Conservation (phyloP, 176 grass and related monocot species). For the Rhynchospora pubera region DNA sequence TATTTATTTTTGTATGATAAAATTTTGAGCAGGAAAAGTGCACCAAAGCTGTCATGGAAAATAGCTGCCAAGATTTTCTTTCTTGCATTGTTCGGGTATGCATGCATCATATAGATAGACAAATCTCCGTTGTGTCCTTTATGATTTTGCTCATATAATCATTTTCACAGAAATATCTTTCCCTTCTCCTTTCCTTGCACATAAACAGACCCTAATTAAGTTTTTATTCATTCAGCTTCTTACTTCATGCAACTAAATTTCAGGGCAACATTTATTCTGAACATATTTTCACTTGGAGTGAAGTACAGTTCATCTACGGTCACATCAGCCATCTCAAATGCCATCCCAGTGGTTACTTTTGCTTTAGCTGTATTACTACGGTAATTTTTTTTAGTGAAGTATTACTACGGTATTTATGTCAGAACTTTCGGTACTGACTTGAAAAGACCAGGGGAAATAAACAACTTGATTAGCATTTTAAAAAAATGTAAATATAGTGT, state of each 20-base stretch:
- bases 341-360: slow-evolving; percentile 22
- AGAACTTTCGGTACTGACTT: neutral
- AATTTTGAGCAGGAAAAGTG: slow-evolving; percentile 5
- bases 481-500: neutral
- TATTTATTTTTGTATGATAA: neutral
- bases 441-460: too few relatives aligned
- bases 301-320: slow-evolving; percentile 14
- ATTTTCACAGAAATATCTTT: too few relatives aligned
- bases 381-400: neutral
- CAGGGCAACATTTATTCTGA: slow-evolving; percentile 13
- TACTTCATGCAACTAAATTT: neutral
- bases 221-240: neutral
- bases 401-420: neutral
- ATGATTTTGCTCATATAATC: too few relatives aligned
- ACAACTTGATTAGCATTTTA: too few relatives aligned
- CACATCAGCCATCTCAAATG: slow-evolving; percentile 9
- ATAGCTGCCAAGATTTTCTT: slow-evolving; percentile 8
- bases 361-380: slow-evolving; percentile 22
- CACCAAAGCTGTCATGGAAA: slow-evolving; percentile 9
- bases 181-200: neutral
- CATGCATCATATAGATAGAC: neutral
- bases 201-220: neutral
- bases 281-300: slow-evolving; percentile 12
- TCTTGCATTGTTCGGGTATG: slow-evolving; percentile 2
- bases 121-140: too few relatives aligned